Base-by-base conservation (phyloP, 306 rosid species). In the Geum urbanum region DNA sequence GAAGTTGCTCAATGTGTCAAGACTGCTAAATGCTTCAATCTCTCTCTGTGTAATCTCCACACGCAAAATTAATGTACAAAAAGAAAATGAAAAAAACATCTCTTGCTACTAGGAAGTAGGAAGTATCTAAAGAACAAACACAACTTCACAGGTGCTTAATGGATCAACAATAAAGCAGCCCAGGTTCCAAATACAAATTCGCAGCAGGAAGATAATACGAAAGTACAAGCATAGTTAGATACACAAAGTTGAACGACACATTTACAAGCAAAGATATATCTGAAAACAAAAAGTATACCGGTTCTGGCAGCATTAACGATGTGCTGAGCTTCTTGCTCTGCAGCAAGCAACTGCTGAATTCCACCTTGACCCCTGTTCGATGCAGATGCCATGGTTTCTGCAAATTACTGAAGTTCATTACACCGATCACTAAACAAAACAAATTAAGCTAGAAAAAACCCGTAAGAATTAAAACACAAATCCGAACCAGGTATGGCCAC, bases 281-380 rank as follows among this genome's bases (percentile, higher is more conserved):
- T 1, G 37, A 49, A 72, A 66, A 13, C 54, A 32, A 7, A 39
- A 74, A 35, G 7, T n/a, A 24, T 80, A 95, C 97, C 97, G 78
- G 64, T 89, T 78, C 89, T 86, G 7, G 99, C 91, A 73, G 96
- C 95, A 84, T 87, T 91, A 59, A 91, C 95, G 48, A 95, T 95
- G 78, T 89, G 89, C 69, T 95, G 99, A 47, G 97, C 99, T 72
- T 91, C 99, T 84, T 91, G 97, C 60, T 95, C 99, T 16, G 96
- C 97, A 76, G 95, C 90, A 72, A 95, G 87, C 91, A 95, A 77
- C 73, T 95, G 99, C 43, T 95, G 99, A 79, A 95, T 95, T 74
- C 99, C 92, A 76, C 97, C 97, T 83, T 87, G 97, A 79, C 88
- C 81, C 77, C 97, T 87, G 27, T 50, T 86, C 68, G 95, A 77